These are phyloP conservation scores for Elsinoe australis DNA, from an alignment of 2,329 filamentous ascomycete species.

Conservation along the genomic window DNA sequence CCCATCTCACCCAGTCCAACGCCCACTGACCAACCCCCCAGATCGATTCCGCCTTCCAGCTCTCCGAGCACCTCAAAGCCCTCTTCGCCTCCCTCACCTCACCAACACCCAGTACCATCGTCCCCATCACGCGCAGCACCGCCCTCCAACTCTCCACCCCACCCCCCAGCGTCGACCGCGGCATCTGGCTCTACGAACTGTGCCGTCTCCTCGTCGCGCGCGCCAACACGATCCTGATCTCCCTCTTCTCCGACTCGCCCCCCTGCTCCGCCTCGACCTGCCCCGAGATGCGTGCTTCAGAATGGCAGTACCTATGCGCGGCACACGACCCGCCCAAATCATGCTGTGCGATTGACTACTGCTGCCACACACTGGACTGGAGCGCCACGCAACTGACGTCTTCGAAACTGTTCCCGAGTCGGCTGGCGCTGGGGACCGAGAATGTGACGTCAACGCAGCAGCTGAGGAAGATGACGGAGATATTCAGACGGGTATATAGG, in stretches of 20 bases:
- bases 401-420: slow-evolving; percentile 88
- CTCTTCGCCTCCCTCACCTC: slow-evolving; percentile 77
- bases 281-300: slow-evolving; percentile 94
- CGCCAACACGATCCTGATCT: slow-evolving; percentile 85
- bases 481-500: slow-evolving; percentile 86
- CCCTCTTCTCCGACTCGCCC: slow-evolving; percentile 83
- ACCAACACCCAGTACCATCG: slow-evolving; percentile 62
- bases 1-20: slow-evolving; percentile 7
- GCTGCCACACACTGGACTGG: slow-evolving; percentile 97
- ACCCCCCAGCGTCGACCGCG: slow-evolving; percentile 72
- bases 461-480: slow-evolving; percentile 81
- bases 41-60: slow-evolving; percentile 95
- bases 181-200: slow-evolving; percentile 95
- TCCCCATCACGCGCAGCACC: slow-evolving; percentile 66
- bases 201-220: slow-evolving; percentile 93
- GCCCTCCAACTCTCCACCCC: slow-evolving; percentile 70
- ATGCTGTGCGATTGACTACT: slow-evolving; percentile 98
- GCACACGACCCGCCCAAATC: slow-evolving; percentile 95
- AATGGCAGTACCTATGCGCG: slow-evolving; percentile 98
- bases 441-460: slow-evolving; percentile 41
- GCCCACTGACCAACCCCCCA: slow-evolving; percentile 37
- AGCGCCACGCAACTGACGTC: slow-evolving; percentile 90
- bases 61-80: slow-evolving; percentile 93
- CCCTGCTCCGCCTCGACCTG: slow-evolving; percentile 85
- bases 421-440: slow-evolving; percentile 54